Evolutionary conservation across 345 rosid genomes (phyloP).

Genomic region (Eucalyptus erythrocorys): DNA sequence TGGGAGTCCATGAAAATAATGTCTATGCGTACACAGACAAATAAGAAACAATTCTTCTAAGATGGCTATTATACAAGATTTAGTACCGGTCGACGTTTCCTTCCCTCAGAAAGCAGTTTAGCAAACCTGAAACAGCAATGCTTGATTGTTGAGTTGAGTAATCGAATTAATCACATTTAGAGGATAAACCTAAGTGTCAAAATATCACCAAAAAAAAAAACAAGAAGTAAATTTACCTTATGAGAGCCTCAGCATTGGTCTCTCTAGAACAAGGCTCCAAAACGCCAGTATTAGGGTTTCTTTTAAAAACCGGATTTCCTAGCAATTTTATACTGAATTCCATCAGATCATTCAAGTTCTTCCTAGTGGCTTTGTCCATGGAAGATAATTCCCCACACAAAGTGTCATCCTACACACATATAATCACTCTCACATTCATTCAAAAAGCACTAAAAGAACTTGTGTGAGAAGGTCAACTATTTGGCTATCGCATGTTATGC

Average conservation of each 20-base stretch:
- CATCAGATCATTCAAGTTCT: not conserved
- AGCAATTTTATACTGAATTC: not conserved
- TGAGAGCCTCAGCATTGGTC: not conserved
- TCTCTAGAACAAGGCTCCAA: not conserved
- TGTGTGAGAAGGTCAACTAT: no score
- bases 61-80: no score
- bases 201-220: no score
- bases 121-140: not conserved
- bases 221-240: not conserved
- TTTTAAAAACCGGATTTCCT: not conserved
- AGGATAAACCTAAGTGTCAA: not conserved
- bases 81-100: not conserved
- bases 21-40: no score
- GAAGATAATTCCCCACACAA: not conserved
- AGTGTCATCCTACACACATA: not conserved
- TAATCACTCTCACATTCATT: no score
- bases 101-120: not conserved
- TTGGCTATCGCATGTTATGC: no score
- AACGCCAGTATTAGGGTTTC: no score
- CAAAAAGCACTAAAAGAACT: no score
- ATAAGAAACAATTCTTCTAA: accelerated
- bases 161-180: not conserved
- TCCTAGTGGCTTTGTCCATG: not conserved
- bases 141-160: not conserved
- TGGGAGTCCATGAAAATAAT: no score